phyloP scores from a whole-genome alignment of 208 protist genomes.

The Acanthamoeba sp. region DNA sequence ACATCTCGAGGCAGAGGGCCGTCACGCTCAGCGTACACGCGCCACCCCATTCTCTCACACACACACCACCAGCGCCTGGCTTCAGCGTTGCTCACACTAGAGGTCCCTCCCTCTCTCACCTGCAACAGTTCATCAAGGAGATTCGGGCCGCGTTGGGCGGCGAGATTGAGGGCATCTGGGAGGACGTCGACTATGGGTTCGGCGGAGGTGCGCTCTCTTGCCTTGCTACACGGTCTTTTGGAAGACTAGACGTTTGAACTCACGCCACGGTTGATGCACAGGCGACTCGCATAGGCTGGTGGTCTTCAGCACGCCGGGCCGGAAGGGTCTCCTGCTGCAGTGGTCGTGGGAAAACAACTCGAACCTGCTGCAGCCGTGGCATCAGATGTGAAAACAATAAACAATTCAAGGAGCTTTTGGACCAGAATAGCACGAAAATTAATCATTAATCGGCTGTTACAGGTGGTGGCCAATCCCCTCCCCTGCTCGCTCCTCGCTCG shows the following conservation, averaged over 20 bases:
- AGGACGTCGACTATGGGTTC: neutral
- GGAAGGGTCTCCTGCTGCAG: neutral
- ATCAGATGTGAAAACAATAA: too few species aligned
- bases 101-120: too few species aligned
- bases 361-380: neutral
- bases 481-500: too few species aligned
- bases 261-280: neutral
- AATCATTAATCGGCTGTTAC: too few species aligned
- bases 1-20: neutral
- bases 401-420: too few species aligned
- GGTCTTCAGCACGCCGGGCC: neutral
- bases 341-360: slow-evolving; percentile 33
- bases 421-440: neutral
- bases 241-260: too few species aligned
- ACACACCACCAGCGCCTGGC: neutral
- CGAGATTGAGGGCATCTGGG: slow-evolving; percentile 32
- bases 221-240: too few species aligned
- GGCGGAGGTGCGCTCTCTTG: neutral
- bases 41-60: neutral
- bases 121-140: slow-evolving; percentile 60
- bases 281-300: slow-evolving; percentile 25
- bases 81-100: too few species aligned
- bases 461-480: too few species aligned
- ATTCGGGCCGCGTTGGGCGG: neutral
- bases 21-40: neutral